Conservation (phyloP, 805 yeast species). For the Metschnikowia amazonensis region DNA sequence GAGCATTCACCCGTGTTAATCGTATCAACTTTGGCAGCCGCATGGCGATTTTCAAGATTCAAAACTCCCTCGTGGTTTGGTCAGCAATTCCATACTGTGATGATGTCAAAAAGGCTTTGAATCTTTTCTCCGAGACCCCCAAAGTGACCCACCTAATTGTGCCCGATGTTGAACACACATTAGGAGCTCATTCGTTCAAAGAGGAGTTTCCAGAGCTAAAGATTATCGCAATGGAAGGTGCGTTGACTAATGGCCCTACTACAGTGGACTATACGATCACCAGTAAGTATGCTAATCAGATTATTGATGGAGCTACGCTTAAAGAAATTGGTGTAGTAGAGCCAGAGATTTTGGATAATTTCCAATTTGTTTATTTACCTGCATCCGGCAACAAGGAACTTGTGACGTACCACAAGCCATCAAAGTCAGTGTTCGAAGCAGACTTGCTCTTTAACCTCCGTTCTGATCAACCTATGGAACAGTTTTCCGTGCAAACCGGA, state of each 20-base stretch:
- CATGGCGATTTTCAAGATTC: slow-evolving; percentile 37
- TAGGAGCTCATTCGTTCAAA: slow-evolving; percentile 56
- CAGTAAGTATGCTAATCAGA: slow-evolving; percentile 31
- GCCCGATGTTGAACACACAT: slow-evolving; percentile 63
- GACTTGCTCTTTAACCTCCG: slow-evolving; percentile 56
- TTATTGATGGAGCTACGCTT: slow-evolving; percentile 23
- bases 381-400: slow-evolving; percentile 57
- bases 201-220: slow-evolving; percentile 46
- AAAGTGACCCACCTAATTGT: slow-evolving; percentile 50
- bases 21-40: slow-evolving; percentile 39
- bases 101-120: slow-evolving; percentile 40
- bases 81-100: slow-evolving; percentile 55
- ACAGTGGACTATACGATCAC: slow-evolving; percentile 42
- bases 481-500: slow-evolving; percentile 43
- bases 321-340: slow-evolving; percentile 34
- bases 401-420: slow-evolving; percentile 43
- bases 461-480: slow-evolving; percentile 41
- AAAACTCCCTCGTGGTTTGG: slow-evolving; percentile 40
- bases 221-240: slow-evolving; percentile 51
- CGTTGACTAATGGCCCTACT: slow-evolving; percentile 27
- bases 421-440: slow-evolving; percentile 53
- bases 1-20: slow-evolving; percentile 31
- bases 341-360: slow-evolving; percentile 34
- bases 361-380: slow-evolving; percentile 57
- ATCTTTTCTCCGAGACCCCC: slow-evolving; percentile 26